Evolutionary conservation across 129 eudicot species (phyloP).

Genomic region (Silybum marianum): DNA sequence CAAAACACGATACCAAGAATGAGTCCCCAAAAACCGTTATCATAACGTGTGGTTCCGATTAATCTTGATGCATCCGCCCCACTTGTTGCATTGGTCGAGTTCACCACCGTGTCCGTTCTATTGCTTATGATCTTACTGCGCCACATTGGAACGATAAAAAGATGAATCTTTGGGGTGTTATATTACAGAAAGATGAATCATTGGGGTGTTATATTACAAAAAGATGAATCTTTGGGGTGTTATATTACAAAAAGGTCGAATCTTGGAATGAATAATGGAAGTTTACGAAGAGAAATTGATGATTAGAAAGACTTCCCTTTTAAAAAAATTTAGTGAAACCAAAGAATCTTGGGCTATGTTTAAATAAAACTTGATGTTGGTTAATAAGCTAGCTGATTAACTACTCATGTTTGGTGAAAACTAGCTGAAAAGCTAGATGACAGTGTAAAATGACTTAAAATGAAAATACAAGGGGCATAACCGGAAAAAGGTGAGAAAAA

Average conservation of each 20-base stretch:
- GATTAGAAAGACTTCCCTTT: neutral
- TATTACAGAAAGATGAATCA: conserved; percentile 5
- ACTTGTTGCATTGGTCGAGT: conserved; percentile 66
- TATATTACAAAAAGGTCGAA: neutral
- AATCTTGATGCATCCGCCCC: conserved; percentile 42
- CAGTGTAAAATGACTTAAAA: neutral
- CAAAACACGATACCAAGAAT: conserved; percentile 27
- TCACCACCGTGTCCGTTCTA: conserved; percentile 58
- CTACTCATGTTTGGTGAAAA: neutral
- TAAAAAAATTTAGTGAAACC: neutral
- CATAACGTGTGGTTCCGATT: conserved; percentile 23
- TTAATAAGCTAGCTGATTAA: neutral
- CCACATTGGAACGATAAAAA: neutral
- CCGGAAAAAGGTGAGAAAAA: too few relatives aligned
- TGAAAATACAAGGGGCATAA: neutral
- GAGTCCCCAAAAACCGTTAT: conserved; percentile 37
- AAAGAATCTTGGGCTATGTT: neutral
- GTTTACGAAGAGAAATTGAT: neutral
- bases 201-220: too few relatives aligned
- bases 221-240: conserved; percentile 10
- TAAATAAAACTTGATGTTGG: neutral
- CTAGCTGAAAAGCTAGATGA: neutral
- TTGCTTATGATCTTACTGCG: conserved; percentile 74
- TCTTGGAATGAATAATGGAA: neutral
- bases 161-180: conserved; percentile 8